Evolutionary conservation across 2,329 filamentous ascomycete genomes (phyloP), one percentile per base, ranked within the genome.

Genomic region (Raffaelea ambrosiae): DNA sequence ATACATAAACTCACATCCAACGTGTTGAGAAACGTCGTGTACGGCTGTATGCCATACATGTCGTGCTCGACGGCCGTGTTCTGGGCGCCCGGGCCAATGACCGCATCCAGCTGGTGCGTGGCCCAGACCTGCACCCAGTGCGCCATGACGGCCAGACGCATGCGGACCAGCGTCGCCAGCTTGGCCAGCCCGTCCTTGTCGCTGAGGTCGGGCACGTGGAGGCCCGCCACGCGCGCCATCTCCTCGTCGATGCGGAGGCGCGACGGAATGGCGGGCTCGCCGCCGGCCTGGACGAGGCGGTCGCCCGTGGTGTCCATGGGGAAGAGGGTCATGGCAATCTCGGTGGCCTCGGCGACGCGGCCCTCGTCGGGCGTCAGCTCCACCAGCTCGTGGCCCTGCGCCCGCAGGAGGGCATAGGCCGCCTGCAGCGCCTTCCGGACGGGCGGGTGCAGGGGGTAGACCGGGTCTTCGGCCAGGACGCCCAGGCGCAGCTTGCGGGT

Each of bases 1-100:
- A n/a, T n/a, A n/a, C n/a, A n/a, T n/a, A 36, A 16, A 50, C 48
- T 31, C 38, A 48, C 44, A 45, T 54, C 53, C 49, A 54, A 46
- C 10, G 43, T 43, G 33, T 54, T 54, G 51, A 51, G 53, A 3
- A 44, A 16, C 1, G 51, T 39, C 21, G 53, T 53, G 46, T 54
- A 54, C 33, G 51, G 43, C 51, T 53, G 48, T 9, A 46, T 48
- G 18, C 48, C 50, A 18, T 23, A 26, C 14, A 21, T 13, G 29
- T 39, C 26, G 10, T 13, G n/a, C 14, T 35, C 21, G 5, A 53
- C 38, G 4, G 53, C 43, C 29, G 49, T 48, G 49, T 54, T 36
- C 23, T 54, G 48, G 14, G 53, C 51, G 44, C 51, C 53, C 18
- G n/a, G 41, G 9, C 41, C 23, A 11, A 43, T n/a, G 26, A 43